Percentiles rank a stretch among this genome's conserved stretches.
Evolutionary conservation across 2,329 filamentous ascomycete species (phyloP).

Genomic region (Pyrenochaeta sp.): DNA sequence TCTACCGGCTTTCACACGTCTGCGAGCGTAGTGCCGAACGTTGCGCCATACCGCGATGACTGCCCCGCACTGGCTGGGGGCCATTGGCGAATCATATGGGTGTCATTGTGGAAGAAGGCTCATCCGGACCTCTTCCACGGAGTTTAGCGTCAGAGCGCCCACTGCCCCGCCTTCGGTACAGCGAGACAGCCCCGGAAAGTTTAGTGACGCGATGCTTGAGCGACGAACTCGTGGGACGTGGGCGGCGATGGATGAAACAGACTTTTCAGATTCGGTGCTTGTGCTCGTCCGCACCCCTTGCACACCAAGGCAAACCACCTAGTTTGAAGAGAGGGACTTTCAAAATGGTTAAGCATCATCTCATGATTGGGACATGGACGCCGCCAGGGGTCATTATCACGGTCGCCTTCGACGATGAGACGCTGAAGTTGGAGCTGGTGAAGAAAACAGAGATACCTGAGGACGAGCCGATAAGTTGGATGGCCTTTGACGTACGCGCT

Average conservation of each 20-base stretch:
- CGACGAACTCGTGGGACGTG: conserved; percentile 4
- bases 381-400: conserved; percentile 90
- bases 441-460: conserved; percentile 83
- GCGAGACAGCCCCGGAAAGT: conserved; percentile 10
- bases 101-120: conserved; percentile 33
- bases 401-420: conserved; percentile 85
- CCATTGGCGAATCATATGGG: conserved; percentile 65
- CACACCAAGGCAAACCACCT: not conserved
- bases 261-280: conserved; percentile 2
- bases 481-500: conserved; percentile 80
- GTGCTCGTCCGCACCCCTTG: conserved; percentile 1
- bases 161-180: conserved; percentile 36
- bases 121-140: conserved; percentile 31
- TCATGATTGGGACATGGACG: conserved; percentile 94
- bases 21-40: conserved; percentile 30
- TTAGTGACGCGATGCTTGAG: conserved; percentile 20
- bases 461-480: conserved; percentile 92
- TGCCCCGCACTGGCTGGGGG: conserved; percentile 30
- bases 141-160: conserved; percentile 4
- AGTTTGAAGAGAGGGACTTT: conserved; percentile 2
- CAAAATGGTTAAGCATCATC: conserved; percentile 77
- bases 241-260: not conserved
- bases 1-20: conserved; percentile 24
- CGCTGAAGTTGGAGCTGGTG: conserved; percentile 74
- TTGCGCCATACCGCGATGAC: conserved; percentile 12